A percentile compares a stretch with the other conserved stretches of the same genome.
These are phyloP conservation scores for Plasmodium inui DNA, from an alignment of 169 alveolate genomes.

Conservation along the genomic window DNA sequence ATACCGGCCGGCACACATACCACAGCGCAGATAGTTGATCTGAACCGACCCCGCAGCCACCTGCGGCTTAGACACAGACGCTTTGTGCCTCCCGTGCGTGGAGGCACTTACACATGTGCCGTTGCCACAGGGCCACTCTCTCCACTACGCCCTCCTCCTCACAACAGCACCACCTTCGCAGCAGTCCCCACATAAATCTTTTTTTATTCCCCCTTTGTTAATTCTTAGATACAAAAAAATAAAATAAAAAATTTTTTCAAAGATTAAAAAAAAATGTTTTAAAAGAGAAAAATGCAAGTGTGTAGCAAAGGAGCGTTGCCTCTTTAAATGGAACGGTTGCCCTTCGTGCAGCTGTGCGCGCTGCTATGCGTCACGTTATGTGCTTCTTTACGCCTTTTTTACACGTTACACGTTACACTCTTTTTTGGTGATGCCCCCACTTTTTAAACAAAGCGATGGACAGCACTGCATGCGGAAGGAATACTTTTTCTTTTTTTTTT, in stretches of 20 bases:
- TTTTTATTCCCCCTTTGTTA: constrained; percentile 2
- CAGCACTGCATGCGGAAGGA: neutral
- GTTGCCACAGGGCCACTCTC: neutral
- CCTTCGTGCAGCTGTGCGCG: neutral
- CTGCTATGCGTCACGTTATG: neutral
- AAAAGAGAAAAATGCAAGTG: neutral
- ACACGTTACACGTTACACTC: neutral
- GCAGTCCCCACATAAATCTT: neutral
- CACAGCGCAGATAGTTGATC: neutral
- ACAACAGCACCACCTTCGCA: too few relatives aligned
- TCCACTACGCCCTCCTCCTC: neutral
- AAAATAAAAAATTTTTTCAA: constrained; percentile 22
- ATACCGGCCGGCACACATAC: neutral
- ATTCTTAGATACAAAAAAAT: constrained; percentile 64
- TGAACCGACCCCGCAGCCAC: neutral
- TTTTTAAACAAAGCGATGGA: neutral
- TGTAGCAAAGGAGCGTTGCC: neutral
- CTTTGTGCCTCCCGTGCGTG: neutral
- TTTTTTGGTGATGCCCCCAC: neutral
- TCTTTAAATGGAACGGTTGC: neutral
- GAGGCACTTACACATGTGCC: neutral
- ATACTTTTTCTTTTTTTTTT: too few relatives aligned
- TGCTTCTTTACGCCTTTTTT: neutral
- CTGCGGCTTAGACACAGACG: neutral
- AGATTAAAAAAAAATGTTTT: constrained; percentile 24